A percentile compares a stretch with the other conserved stretches of the same genome.
phyloP scores from a whole-genome alignment of 2,329 filamentous ascomycete genomes.

The Moelleriella libera region DNA sequence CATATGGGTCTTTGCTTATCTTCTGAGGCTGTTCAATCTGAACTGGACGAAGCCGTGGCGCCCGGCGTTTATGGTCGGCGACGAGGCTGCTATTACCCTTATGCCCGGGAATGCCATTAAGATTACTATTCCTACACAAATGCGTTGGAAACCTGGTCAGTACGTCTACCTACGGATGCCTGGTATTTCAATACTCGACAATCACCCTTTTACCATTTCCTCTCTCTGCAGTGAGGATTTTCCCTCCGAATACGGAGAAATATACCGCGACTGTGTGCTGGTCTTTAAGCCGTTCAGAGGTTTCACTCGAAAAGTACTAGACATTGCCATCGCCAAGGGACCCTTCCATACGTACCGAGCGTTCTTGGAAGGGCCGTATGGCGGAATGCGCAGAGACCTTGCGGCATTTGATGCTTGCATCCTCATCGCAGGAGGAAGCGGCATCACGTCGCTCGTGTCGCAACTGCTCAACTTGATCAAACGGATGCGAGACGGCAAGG shows the following conservation, averaged over 20 bases:
- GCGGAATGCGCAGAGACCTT: slow-evolving; percentile 80
- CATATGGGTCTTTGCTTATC: slow-evolving; percentile 66
- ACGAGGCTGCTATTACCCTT: slow-evolving; percentile 79
- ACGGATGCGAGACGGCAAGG: slow-evolving; percentile 87
- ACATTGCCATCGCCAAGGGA: slow-evolving; percentile 70
- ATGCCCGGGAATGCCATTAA: slow-evolving; percentile 93
- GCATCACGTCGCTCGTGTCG: slow-evolving; percentile 85
- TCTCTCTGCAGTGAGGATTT: slow-evolving; percentile 90
- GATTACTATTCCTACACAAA: slow-evolving; percentile 83
- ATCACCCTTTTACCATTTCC: slow-evolving; percentile 90
- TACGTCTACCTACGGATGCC: slow-evolving; percentile 94
- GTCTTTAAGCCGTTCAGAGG: slow-evolving; percentile 87
- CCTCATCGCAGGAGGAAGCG: slow-evolving; percentile 84
- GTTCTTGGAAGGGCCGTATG: slow-evolving; percentile 88
- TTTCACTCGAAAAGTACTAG: slow-evolving; percentile 75
- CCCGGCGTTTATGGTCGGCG: slow-evolving; percentile 71
- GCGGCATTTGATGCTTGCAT: slow-evolving; percentile 90
- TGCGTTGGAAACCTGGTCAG: slow-evolving; percentile 86
- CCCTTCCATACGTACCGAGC: slow-evolving; percentile 87
- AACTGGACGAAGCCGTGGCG: slow-evolving; percentile 80
- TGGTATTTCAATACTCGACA: slow-evolving; percentile 77
- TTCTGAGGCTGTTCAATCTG: slow-evolving; percentile 64
- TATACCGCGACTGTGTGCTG: slow-evolving; percentile 76
- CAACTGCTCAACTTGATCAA: slow-evolving; percentile 91
- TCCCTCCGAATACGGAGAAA: slow-evolving; percentile 77